Evolutionary conservation across 192 early-diverging fungal genomes (phyloP), one percentile per base, ranked within the genome.

Genomic region (Dimargaris verticillata): DNA sequence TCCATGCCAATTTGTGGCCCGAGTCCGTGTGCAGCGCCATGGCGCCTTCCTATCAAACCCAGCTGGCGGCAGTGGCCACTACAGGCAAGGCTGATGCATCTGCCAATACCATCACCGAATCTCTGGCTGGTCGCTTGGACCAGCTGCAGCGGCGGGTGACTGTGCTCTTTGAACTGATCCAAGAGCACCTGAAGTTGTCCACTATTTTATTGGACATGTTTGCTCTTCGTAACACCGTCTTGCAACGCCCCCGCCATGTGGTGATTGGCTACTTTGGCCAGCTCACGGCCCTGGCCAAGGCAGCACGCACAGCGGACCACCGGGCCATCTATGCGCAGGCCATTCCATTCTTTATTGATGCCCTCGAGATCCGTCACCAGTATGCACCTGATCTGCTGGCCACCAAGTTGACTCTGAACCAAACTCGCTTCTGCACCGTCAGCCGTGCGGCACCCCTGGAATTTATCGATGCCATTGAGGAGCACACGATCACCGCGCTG

Each of bases 401-500:
- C 5, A 18, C n/a, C 1, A 13, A 5, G 42, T 5, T 43, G 17
- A 22, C 24, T 7, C 28, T n/a, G 26, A 6, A n/a, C 13, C 57
- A 59, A 38, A n/a, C 42, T 2, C 57, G 57, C 57, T 41, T 44
- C 22, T 25, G 15, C 10, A 44, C 57, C 42, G 33, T 26, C 57
- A 20, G 42, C 38, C n/a, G 43, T 10, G n/a, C 5, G 17, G n/a
- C 15, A 15, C 61, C 5, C 70, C 72, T 51, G 57, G 75, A 49
- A 29, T 74, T 65, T 18, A 64, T 81, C 1, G 70, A 75, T 58
- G 68, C 64, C n/a, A 60, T 86, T 2, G 93, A 95, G 70, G 70
- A 79, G 28, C 68, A 78, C 0, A 72, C 85, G 38, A 79, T 94
- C 24, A 71, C 75, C 15, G 80, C 88, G 6, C 90, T 95, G 64